Base-by-base conservation (phyloP, 257 asterid species). In the Thymus mandschuricus region DNA sequence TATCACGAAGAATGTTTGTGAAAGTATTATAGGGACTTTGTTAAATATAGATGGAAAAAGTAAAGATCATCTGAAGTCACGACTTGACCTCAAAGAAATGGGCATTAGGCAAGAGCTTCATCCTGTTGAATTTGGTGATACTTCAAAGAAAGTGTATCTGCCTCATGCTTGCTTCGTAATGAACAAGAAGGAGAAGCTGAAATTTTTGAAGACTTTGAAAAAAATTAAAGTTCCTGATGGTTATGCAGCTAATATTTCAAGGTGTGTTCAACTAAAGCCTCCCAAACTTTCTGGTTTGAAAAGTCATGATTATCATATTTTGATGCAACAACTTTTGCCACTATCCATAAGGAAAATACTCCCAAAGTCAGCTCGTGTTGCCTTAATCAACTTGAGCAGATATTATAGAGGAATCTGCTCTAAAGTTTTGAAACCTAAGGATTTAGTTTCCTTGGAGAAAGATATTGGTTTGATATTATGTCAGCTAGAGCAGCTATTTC, bases 161-260 rank as follows among this genome's bases (percentile, higher is more conserved):
- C 27, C 28, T 49, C 55, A 49, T 49, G 55, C 55, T 27, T 27
- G 33, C 21, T 54, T 12, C 13, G 46, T 35, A 60, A 35, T 44
- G 41, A 52, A 44, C 49, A 64, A 64, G 34, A 43, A 28, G 2
- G 43, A 64, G 43, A 64, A 64, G 56, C 43, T 10, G 6, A 64
- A 9, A 28, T 64, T 64, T 9, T 45, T 29, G 1, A 27, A 29
- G 28, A 45, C 51, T 5, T 44, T 64, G 40, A 64, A 64, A 44
- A 66, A 11, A 3, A 15, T 34, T 4, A 66, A 51, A 34, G 71
- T 66, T 8, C 50, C 61, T 0, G 49, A 66, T 66, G 71, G 71
- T 50, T 66, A 66, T 66, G 71, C 48, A 10, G n/a, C 49, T 8
- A 66, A 66, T 15, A 66, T 66, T 4, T 50, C 61, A 31, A 51